Evolutionary conservation across 176 grass and related monocot species (phyloP).

Genomic region (Dactylis glomerata): DNA sequence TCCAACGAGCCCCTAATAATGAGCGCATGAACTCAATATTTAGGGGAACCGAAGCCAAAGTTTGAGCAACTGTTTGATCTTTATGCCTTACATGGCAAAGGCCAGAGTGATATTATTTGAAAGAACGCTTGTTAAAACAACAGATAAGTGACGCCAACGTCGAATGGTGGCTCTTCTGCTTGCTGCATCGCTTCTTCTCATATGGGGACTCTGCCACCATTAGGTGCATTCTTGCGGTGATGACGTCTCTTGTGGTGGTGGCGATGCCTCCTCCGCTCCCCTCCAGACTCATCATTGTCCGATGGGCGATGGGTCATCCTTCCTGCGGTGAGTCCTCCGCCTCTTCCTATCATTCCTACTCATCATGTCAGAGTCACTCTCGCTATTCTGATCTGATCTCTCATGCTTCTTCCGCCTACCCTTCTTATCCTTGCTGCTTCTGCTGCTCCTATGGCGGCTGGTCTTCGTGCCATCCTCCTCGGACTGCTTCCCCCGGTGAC

Average conservation of each 20-base stretch:
- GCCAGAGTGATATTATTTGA: no score
- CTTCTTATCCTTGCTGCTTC: slow-evolving; percentile 49
- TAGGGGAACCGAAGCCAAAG: no score
- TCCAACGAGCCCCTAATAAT: no score
- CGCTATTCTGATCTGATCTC: slow-evolving; percentile 32
- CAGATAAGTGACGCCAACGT: no score
- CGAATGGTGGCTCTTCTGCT: neutral
- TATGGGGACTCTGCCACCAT: slow-evolving; percentile 28
- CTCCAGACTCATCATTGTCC: slow-evolving; percentile 35
- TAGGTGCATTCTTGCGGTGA: slow-evolving; percentile 38
- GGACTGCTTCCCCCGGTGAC: slow-evolving; percentile 19
- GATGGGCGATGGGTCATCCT: slow-evolving; percentile 15
- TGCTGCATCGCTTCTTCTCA: slow-evolving; percentile 38
- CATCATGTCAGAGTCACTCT: slow-evolving; percentile 38
- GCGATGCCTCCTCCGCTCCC: slow-evolving; percentile 29
- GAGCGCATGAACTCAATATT: no score
- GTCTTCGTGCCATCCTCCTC: slow-evolving; percentile 21
- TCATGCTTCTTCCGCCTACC: slow-evolving; percentile 20
- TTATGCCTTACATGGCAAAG: no score
- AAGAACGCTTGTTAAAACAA: no score
- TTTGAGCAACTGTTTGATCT: no score
- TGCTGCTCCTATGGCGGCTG: slow-evolving; percentile 32
- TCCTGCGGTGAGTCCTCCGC: slow-evolving; percentile 45
- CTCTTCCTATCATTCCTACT: slow-evolving; percentile 76
- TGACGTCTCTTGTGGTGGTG: slow-evolving; percentile 40